Percentiles rank a stretch among this genome's conserved stretches.
phyloP scores from a whole-genome alignment of 2,329 filamentous ascomycete species.

The Parascedosporium putredinis region DNA sequence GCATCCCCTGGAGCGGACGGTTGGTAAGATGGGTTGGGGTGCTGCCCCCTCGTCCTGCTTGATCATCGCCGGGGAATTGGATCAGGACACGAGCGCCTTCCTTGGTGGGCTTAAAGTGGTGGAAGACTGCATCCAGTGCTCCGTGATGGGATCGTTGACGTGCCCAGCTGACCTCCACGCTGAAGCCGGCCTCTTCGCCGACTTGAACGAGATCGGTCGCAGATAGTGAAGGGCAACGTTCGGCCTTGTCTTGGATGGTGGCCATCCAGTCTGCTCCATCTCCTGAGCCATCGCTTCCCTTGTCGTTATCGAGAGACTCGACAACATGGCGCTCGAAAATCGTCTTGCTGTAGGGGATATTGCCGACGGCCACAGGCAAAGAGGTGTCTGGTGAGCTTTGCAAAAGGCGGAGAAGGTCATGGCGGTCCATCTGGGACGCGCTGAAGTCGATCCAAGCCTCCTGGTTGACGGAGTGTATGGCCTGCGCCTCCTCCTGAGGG shows the following conservation, averaged over 20 bases:
- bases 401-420: conserved; percentile 9
- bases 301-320: conserved; percentile 2
- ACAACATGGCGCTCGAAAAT: conserved; percentile 17
- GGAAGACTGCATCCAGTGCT: conserved; percentile 16
- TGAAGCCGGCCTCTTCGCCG: conserved; percentile 32
- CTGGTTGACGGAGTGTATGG: neutral
- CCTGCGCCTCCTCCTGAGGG: neutral
- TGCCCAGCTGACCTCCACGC: conserved; percentile 21
- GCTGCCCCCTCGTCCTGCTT: too few relatives aligned
- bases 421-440: neutral
- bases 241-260: conserved; percentile 15
- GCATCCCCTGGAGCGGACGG: neutral
- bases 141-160: conserved; percentile 14
- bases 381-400: neutral
- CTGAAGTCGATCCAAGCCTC: neutral
- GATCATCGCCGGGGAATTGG: neutral
- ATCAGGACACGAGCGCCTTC: neutral
- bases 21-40: neutral
- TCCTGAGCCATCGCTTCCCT: conserved; percentile 30
- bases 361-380: conserved; percentile 13
- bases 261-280: conserved; percentile 19
- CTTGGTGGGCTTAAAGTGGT: neutral
- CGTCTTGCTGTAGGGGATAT: conserved; percentile 21
- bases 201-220: conserved; percentile 26
- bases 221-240: conserved; percentile 26